A percentile compares a stretch with the other conserved stretches of the same genome.
Evolutionary conservation across 176 grass and related monocot species (phyloP).

Genomic region (Poa pratensis): DNA sequence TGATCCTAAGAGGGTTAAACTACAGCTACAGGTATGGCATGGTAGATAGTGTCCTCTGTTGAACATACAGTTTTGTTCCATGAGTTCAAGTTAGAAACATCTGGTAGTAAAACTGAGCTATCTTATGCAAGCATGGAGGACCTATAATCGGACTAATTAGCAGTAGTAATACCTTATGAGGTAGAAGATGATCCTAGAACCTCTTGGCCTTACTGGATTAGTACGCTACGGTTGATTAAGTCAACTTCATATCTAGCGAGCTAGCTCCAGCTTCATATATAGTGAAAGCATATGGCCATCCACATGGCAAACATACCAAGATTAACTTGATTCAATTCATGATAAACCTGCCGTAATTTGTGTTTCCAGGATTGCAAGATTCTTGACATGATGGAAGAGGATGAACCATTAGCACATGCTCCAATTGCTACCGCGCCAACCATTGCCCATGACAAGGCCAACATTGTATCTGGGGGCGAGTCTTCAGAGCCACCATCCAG

Average conservation of each 20-base stretch:
- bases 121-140: background rate
- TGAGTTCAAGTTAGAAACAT: background rate
- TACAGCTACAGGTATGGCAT: constrained; percentile 38
- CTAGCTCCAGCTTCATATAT: background rate
- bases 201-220: background rate
- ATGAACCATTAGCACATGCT: constrained; percentile 5
- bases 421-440: background rate
- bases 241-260: background rate
- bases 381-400: constrained; percentile 49
- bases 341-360: background rate
- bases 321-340: background rate
- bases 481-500: constrained; percentile 6
- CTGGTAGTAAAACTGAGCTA: background rate
- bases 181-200: background rate
- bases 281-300: constrained; percentile 1
- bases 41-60: background rate
- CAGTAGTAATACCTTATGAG: background rate
- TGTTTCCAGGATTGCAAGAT: constrained; percentile 28
- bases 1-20: constrained; percentile 62
- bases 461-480: background rate
- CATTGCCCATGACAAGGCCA: constrained; percentile 17
- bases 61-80: background rate
- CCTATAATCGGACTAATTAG: background rate
- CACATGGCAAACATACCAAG: constrained; percentile 37
- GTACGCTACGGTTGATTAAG: background rate